Evolutionary conservation across 768 basidiomycete genomes (phyloP), one percentile per base, ranked within the genome.

Genomic region (Agrocybe praecox): DNA sequence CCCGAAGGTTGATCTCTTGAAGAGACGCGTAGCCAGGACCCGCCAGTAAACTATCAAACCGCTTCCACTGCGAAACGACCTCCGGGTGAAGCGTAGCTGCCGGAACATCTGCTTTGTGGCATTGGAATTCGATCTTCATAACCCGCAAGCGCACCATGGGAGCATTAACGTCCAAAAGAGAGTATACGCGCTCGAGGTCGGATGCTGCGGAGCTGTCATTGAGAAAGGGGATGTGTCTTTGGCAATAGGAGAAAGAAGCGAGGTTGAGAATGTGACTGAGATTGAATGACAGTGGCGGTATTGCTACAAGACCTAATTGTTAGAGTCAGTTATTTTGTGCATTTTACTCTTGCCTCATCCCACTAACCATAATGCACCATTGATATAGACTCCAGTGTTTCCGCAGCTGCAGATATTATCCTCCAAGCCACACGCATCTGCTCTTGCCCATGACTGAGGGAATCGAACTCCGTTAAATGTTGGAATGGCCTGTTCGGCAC

Each of bases 311-410:
- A 9, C 26, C 26, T 29, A 29, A 29, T 26, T 45, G 15, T 42
- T 40, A 42, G n/a, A 32, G 23, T 19, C 23, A 18, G 11, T 24
- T 6, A 11, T 6, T 43, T 15, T 14, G 51, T 44, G 14, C 40
- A 21, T 52, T 15, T 19, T 40, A 11, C 19, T 22, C 19, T 23
- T 10, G 18, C 24, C 34, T 23, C 12, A 43, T 29, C 43, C 22
- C 17, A 52, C 51, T 52, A 36, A 52, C 51, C 51, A 44, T 52
- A 43, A 43, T 43, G 40, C 29, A 42, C 36, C 24, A 52, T 52
- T 9, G 51, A 42, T 26, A 52, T 29, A 24, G 42, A 18, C 18
- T 52, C 40, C 21, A 52, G 51, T 24, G 51, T 43, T 26, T 43
- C 36, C 21, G 51, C 36, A 52, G 21, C 51, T n/a, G 51, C 40